Base-by-base conservation (phyloP, 768 basidiomycete species). In the Hypholoma fasciculare region DNA sequence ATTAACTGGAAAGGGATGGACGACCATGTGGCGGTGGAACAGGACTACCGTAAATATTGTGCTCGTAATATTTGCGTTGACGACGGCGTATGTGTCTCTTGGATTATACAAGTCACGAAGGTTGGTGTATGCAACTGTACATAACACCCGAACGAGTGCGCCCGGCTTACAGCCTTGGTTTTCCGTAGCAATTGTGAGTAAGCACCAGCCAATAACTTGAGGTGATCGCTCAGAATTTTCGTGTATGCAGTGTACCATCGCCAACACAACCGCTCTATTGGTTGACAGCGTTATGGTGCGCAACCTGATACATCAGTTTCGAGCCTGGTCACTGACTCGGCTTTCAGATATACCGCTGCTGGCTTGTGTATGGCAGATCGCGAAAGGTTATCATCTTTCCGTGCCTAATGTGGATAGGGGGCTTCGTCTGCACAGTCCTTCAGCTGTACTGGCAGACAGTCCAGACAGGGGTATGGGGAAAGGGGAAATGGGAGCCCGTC, bases 371-470 rank as follows among this genome's bases (percentile, higher is more conserved):
- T 16, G 52, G 52, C 4, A 12, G 12, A 17, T 26, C 16, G 6
- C 19, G 26, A 20, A 14, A 23, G 1, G 13, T 44, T 13, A 53
- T 53, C 4, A 34, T 44, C 0, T 53, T 53, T 14, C 52, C 52
- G 14, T 20, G 13, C 20, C n/a, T 43, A n/a, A 53, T 53, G 52
- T 53, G 52, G 52, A 19, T 53, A 14, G 52, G 52, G 0, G 52
- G 52, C 9, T 7, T 53, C 16, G 30, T 53, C 16, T 53, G 52
- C n/a, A 53, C 52, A 4, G 30, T 53, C 7, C 40, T 53, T 6
- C 52, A 53, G 37, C n/a, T 53, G 11, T 53, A 53, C 40, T 53
- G 52, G 52, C 52, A 53, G 26, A 53, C 52, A 2, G 52, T 53
- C 3, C 52, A 53, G 23, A 53, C 52, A 7, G 52, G 52, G 7